These are phyloP conservation scores for Podaxis sp. DNA, from an alignment of 768 basidiomycete genomes.

Conservation along the genomic window DNA sequence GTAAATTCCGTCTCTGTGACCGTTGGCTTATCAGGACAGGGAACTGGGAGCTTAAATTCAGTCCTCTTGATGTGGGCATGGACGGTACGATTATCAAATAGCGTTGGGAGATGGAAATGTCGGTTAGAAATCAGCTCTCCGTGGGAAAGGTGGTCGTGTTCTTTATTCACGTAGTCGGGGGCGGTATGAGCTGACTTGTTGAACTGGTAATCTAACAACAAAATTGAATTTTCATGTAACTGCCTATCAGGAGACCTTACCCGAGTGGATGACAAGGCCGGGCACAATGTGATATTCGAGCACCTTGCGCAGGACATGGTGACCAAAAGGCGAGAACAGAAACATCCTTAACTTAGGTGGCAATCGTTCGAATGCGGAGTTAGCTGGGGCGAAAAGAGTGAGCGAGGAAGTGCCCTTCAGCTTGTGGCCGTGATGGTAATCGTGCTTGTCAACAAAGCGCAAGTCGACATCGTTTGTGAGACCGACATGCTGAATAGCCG, in stretches of 20 bases:
- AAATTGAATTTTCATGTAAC: neutral
- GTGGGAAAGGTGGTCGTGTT: conserved; percentile 12
- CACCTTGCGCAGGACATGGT: conserved; percentile 48
- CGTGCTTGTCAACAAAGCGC: conserved; percentile 35
- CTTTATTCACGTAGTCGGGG: neutral
- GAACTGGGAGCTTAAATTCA: conserved; percentile 35
- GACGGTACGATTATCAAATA: conserved; percentile 43
- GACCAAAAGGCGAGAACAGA: conserved; percentile 63
- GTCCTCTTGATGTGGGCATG: conserved; percentile 48
- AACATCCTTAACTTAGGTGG: conserved; percentile 51
- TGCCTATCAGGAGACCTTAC: conserved; percentile 28
- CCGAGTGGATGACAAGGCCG: conserved; percentile 46
- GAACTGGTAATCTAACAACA: conserved; percentile 27
- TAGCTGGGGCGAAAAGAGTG: conserved; percentile 57
- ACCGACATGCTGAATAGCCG: conserved; percentile 51
- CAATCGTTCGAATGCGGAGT: conserved; percentile 44
- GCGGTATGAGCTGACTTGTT: conserved; percentile 25
- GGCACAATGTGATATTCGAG: conserved; percentile 60
- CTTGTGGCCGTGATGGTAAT: conserved; percentile 34
- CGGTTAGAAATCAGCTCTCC: conserved; percentile 32
- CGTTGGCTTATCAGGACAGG: conserved; percentile 29
- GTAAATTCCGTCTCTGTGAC: conserved; percentile 36
- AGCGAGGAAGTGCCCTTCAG: conserved; percentile 45
- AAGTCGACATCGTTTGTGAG: conserved; percentile 47
- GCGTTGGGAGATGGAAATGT: conserved; percentile 39